A percentile compares a stretch with the other conserved stretches of the same genome.
Evolutionary conservation across 192 early-diverging fungal species (phyloP).

Genomic region (Haplosporangium gracile): DNA sequence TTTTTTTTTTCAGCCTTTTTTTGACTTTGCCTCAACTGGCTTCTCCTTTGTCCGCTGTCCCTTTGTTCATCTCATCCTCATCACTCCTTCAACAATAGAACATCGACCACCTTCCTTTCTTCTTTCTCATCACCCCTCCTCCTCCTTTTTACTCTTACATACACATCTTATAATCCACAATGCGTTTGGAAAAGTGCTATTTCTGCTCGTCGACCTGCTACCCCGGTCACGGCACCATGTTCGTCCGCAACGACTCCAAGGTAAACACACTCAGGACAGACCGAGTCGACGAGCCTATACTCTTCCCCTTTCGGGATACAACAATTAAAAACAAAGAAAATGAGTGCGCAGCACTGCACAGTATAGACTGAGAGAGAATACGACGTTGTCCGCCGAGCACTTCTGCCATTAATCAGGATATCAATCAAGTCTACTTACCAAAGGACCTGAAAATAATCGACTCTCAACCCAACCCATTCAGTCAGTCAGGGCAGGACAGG

Average conservation of each 20-base stretch:
- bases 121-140: background rate
- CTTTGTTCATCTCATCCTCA: background rate
- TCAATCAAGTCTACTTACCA: too few relatives aligned
- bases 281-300: background rate
- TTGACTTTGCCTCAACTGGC: background rate
- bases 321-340: background rate
- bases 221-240: conserved; percentile 98
- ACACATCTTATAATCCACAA: conserved; percentile 54
- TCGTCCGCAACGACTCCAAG: conserved; percentile 99
- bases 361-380: background rate
- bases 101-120: conserved; percentile 10
- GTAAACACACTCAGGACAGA: conserved; percentile 54
- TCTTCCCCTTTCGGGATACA: background rate
- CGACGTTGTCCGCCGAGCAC: background rate
- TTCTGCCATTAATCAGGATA: too few relatives aligned
- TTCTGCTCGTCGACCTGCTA: conserved; percentile 98
- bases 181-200: conserved; percentile 99
- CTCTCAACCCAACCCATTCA: too few relatives aligned
- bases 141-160: background rate
- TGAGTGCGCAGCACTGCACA: background rate
- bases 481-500: too few relatives aligned
- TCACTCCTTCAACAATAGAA: background rate
- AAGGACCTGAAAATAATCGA: too few relatives aligned
- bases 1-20: background rate
- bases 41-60: conserved; percentile 6